These are phyloP conservation scores for Aspergillus cejpii DNA, from an alignment of 2,329 filamentous ascomycete genomes.

Conservation along the genomic window DNA sequence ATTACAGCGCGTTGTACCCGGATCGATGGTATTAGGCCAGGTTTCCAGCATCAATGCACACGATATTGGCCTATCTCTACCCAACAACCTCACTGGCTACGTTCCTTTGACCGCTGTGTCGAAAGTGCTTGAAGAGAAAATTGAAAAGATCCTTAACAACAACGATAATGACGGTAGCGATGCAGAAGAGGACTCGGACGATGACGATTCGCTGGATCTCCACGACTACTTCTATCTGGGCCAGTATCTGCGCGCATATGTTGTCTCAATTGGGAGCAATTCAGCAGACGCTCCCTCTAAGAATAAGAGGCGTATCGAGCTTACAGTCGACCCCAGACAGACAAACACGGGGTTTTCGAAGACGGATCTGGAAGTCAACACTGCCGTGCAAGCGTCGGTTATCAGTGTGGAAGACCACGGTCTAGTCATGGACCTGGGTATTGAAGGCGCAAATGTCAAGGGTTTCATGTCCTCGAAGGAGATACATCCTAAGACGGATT, in stretches of 20 bases:
- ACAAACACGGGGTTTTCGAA: constrained; percentile 68
- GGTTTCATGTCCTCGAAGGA: constrained; percentile 85
- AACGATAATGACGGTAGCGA: constrained; percentile 52
- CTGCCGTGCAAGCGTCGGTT: constrained; percentile 79
- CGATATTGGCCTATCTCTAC: constrained; percentile 73
- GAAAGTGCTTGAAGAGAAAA: constrained; percentile 64
- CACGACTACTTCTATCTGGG: constrained; percentile 70
- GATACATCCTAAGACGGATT: constrained; percentile 58
- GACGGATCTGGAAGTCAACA: constrained; percentile 66
- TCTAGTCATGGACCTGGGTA: constrained; percentile 82
- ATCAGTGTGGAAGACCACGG: constrained; percentile 93
- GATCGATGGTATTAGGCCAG: constrained; percentile 81
- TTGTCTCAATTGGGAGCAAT: constrained; percentile 66
- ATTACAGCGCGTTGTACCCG: constrained; percentile 68
- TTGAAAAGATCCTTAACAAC: constrained; percentile 61
- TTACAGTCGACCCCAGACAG: constrained; percentile 72
- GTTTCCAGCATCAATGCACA: constrained; percentile 72
- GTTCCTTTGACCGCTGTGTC: constrained; percentile 91
- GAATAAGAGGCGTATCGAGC: constrained; percentile 72
- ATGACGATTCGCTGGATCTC: constrained; percentile 60
- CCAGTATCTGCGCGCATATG: constrained; percentile 80
- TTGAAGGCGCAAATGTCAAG: constrained; percentile 60
- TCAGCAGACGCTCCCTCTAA: constrained; percentile 49
- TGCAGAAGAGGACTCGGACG: constrained; percentile 48
- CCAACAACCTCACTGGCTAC: constrained; percentile 88